Evolutionary conservation across 176 grass and related monocot species (phyloP), one percentile per base, ranked within the genome.

Genomic region (Secale cereale): DNA sequence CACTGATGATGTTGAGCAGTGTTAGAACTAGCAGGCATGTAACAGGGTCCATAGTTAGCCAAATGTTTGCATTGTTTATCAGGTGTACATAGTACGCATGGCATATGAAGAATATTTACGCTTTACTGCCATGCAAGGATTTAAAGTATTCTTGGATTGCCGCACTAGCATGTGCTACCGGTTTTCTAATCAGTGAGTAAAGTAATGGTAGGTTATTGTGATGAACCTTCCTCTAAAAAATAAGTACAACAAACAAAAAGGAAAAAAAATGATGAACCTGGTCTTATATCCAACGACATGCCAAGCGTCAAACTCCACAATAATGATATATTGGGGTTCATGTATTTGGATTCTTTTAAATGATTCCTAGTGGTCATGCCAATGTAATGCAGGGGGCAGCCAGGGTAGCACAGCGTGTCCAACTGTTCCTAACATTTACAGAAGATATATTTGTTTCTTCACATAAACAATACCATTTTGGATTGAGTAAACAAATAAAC

Each of bases 1-100:
- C 88, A 87, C 74, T 92, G 78, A 92, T 94, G 94, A 79, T 92
- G 91, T 87, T 88, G 15, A 86, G 80, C 83, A 90, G 80, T 90
- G 31, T 81, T 40, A 86, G 68, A 79, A 72, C 60, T 56, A n/a
- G 65, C 9, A 77, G 13, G 67, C 76, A 79, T 86, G 43, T 86
- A 87, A 92, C 59, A 94, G 35, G 89, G 80, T 67, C 67, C 79
- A 71, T 78, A 84, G 29, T 88, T 78, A 87, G 54, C 39, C 54
- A 83, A 85, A 68, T 85, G 40, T 65, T 72, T 32, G 20, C 29
- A 32, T 74, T 84, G 68, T 68, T 70, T 86, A 71, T 62, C 65
- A 56, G 62, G n/a, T 28, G 23, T 78, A 40, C 41, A 25, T 65
- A 79, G 60, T 70, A 81, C 91, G 66, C 71, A 83, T 52, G 67